phyloP scores from a whole-genome alignment of 345 rosid species.

The Salix exigua region DNA sequence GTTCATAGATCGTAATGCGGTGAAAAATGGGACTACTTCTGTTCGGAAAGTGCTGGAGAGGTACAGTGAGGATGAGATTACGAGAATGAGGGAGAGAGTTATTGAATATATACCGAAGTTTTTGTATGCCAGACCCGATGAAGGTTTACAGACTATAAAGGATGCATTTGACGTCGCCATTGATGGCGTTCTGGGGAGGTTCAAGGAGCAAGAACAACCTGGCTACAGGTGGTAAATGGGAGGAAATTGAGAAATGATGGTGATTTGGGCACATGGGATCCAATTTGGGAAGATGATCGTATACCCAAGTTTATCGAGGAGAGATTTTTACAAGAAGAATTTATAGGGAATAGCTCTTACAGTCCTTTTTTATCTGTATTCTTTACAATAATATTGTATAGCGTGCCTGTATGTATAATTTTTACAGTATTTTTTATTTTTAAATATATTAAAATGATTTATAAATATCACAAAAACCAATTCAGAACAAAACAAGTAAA shows the following conservation, averaged over 20 bases:
- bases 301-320: neutral
- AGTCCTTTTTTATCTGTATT: neutral
- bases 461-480: too few species aligned
- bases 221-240: conserved; percentile 55
- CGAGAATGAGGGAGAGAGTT: conserved; percentile 72
- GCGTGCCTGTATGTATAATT: too few species aligned
- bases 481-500: too few species aligned
- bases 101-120: conserved; percentile 65
- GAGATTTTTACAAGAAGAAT: neutral
- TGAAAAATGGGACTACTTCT: conserved; percentile 61
- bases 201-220: conserved; percentile 62
- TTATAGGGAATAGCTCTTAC: neutral
- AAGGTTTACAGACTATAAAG: conserved; percentile 59
- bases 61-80: conserved; percentile 56
- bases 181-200: conserved; percentile 77
- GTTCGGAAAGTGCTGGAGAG: conserved; percentile 57
- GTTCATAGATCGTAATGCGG: conserved; percentile 66
- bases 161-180: conserved; percentile 91
- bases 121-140: conserved; percentile 56
- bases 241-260: neutral
- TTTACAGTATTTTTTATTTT: too few species aligned
- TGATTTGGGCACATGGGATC: neutral
- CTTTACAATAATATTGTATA: neutral
- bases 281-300: neutral
- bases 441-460: too few species aligned